Evolutionary conservation across 2,329 filamentous ascomycete genomes (phyloP).

Genomic region (Colletotrichum lupini): DNA sequence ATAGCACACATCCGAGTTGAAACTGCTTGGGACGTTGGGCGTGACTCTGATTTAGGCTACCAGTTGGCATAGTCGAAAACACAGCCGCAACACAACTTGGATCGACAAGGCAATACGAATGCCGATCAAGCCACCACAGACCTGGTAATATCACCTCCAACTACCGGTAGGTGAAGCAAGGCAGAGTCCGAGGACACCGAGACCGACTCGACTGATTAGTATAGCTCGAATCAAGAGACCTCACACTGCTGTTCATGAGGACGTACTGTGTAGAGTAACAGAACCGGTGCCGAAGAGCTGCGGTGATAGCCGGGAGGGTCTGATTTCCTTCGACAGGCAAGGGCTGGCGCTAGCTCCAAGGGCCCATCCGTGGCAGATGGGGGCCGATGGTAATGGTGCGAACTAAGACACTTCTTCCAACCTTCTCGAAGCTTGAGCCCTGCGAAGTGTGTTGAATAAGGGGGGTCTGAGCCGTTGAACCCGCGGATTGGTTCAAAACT

Average conservation of each 20-base stretch:
- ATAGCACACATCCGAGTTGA: neutral
- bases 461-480: conserved; percentile 24
- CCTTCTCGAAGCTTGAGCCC: conserved; percentile 33
- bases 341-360: neutral
- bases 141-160: neutral
- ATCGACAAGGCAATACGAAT: neutral
- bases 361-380: neutral
- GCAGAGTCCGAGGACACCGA: neutral
- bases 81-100: conserved; percentile 5
- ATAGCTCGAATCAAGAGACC: neutral
- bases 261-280: too few relatives aligned
- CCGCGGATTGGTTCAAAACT: conserved; percentile 22
- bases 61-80: neutral
- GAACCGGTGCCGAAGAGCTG: neutral
- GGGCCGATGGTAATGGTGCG: conserved; percentile 5
- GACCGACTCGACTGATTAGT: neutral
- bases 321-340: neutral
- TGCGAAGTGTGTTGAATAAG: conserved; percentile 15
- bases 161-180: neutral
- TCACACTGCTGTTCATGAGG: neutral
- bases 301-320: neutral
- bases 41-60: neutral
- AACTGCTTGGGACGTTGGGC: neutral
- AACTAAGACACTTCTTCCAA: conserved; percentile 21
- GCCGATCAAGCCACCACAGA: neutral